Percentiles rank a stretch among this genome's conserved stretches.
Conservation (phyloP, 441 rosid genomes). For the Populus hybrid region DNA sequence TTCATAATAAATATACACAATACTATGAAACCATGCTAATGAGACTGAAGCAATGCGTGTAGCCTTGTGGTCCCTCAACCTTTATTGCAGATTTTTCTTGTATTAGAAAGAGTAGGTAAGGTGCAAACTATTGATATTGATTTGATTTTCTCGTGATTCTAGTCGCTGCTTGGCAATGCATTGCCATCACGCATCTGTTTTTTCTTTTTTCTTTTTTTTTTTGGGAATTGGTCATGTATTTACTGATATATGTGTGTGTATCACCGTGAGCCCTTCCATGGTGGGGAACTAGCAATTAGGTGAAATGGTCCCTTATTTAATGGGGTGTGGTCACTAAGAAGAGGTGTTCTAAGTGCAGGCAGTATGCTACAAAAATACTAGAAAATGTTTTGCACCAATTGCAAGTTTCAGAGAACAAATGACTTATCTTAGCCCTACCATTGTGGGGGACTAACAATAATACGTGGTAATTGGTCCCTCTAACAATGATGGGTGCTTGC, state of each 20-base stretch:
- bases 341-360: not conserved
- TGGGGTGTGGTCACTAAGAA: not conserved
- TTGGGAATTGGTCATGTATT: not conserved
- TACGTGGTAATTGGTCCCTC: not conserved
- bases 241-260: not conserved
- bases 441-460: not conserved
- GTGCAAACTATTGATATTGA: not conserved
- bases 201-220: too few relatives aligned
- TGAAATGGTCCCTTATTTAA: not conserved
- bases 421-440: not conserved
- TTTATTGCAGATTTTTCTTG: not conserved
- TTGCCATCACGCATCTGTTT: not conserved
- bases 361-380: not conserved
- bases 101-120: not conserved
- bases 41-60: not conserved
- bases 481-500: not conserved
- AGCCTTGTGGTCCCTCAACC: not conserved
- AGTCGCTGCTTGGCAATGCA: not conserved
- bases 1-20: not conserved
- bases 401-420: not conserved
- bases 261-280: not conserved
- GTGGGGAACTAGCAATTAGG: not conserved
- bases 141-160: too few relatives aligned
- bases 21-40: not conserved
- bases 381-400: not conserved